Conservation (phyloP, 108 stramenopile genomes). For the Discostella pseudostelligera region DNA sequence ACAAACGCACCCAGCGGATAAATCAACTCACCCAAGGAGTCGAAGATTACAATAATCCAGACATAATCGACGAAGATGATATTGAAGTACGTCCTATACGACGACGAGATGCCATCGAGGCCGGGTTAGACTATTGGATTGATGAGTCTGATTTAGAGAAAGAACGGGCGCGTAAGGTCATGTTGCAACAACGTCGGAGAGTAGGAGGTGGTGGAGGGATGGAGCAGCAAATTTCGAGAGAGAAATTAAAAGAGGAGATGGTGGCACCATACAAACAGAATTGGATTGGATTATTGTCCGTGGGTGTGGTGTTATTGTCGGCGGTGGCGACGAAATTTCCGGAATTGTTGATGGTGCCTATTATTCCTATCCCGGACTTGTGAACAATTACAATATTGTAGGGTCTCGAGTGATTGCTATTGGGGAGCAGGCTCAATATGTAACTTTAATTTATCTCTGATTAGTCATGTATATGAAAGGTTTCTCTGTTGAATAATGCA, state of each 20-base stretch:
- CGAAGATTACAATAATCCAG: not conserved
- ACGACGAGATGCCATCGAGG: conserved; percentile 53
- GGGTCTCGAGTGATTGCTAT: too few relatives aligned
- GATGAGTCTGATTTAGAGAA: conserved; percentile 64
- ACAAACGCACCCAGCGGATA: conserved; percentile 21
- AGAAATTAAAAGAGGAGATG: conserved; percentile 69
- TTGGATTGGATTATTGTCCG: conserved; percentile 82
- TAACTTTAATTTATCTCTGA: too few relatives aligned
- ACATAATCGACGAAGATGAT: conserved; percentile 42
- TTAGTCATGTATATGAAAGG: too few relatives aligned
- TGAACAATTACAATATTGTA: conserved; percentile 21
- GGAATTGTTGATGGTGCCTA: conserved; percentile 67
- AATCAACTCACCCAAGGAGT: conserved; percentile 13
- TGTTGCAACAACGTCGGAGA: conserved; percentile 22
- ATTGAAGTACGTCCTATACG: conserved; percentile 66
- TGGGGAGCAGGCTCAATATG: too few relatives aligned
- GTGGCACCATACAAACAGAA: conserved; percentile 84
- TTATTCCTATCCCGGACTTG: conserved; percentile 73
- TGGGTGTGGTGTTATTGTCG: conserved; percentile 65
- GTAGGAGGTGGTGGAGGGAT: conserved; percentile 41
- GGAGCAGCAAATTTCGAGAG: conserved; percentile 51
- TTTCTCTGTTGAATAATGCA: too few relatives aligned
- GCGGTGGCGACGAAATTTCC: conserved; percentile 71
- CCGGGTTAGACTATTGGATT: conserved; percentile 87
- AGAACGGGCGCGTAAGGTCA: conserved; percentile 47